A percentile compares a stretch with the other conserved stretches of the same genome.
phyloP scores from a whole-genome alignment of 2,329 filamentous ascomycete species.

The Diplocarpon rosae region DNA sequence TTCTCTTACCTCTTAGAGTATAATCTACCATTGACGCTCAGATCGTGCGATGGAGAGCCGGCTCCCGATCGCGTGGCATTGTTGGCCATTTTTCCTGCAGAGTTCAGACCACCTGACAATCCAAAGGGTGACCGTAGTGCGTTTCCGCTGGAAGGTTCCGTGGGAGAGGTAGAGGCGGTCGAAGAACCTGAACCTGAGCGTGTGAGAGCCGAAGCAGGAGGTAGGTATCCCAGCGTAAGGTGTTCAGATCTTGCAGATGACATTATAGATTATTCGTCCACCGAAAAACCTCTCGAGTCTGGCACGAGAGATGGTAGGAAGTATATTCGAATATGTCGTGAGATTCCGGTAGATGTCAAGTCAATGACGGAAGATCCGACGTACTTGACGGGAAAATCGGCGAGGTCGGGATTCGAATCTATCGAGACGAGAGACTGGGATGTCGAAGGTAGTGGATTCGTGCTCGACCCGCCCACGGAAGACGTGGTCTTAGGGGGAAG shows the following conservation, averaged over 20 bases:
- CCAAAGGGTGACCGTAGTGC: slow-evolving; percentile 63
- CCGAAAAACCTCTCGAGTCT: slow-evolving; percentile 21
- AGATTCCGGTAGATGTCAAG: no score
- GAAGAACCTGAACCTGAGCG: slow-evolving; percentile 60
- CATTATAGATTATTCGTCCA: slow-evolving; percentile 69
- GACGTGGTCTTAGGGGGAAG: no score
- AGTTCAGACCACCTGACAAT: slow-evolving; percentile 50
- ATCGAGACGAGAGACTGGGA: no score
- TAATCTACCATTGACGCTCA: slow-evolving; percentile 56
- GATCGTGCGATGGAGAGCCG: slow-evolving; percentile 93
- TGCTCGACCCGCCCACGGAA: no score
- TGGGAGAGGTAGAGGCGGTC: slow-evolving; percentile 68
- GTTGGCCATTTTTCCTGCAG: slow-evolving; percentile 46
- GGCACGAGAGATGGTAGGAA: slow-evolving; percentile 23
- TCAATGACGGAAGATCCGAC: neutral
- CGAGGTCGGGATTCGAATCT: neutral
- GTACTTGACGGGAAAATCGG: neutral
- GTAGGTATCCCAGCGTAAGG: slow-evolving; percentile 71
- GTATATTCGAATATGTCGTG: no score
- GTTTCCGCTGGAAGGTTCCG: slow-evolving; percentile 56
- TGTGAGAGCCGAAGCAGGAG: slow-evolving; percentile 32
- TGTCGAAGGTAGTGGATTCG: no score
- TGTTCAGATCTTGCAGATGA: slow-evolving; percentile 78
- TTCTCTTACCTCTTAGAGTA: slow-evolving; percentile 96
- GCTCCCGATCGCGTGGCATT: slow-evolving; percentile 68